Evolutionary conservation across 2,329 filamentous ascomycete genomes (phyloP), one percentile per base, ranked within the genome.

Genomic region (Botrytis elliptica): DNA sequence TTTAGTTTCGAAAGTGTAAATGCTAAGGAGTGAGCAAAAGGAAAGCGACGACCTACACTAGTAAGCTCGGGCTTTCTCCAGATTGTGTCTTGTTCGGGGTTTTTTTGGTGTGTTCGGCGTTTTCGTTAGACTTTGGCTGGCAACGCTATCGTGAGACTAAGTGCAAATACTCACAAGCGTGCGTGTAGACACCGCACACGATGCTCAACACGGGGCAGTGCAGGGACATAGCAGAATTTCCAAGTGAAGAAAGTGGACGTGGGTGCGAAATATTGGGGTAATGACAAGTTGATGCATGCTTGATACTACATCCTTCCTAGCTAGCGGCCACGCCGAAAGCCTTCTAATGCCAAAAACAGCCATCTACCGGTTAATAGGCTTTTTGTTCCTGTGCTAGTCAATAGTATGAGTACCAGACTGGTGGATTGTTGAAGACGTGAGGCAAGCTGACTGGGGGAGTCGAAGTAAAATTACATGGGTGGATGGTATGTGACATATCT

Each of bases 341-440:
- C 38, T 57, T 22, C 66, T 57, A 57, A 42, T 57, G 18, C 66
- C 49, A 57, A 57, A 69, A 69, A 44, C n/a, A 57, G 66, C n/a
- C 16, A 44, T 57, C 10, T 69, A 29, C 49, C 66, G 66, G 66
- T 42, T 69, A 42, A 44, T 25, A 42, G 38, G 18, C 66, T 44
- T 40, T 69, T 42, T 42, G 36, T 68, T 25, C 66, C 49, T 42
- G n/a, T 55, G 36, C 25, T n/a, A 36, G 59, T 62, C 10, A 25
- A 7, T 22, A 29, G 25, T 63, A 63, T n/a, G 36, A 29, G 33
- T 38, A 55, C 46, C 65, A 22, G 46, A 40, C 8, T 40, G 46
- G 25, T 38, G 36, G 36, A 68, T 57, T 36, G 5, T 29, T 33
- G 33, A 8, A 55, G 65, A 29, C 22, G 25, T n/a, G 18, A 55